Conservation (phyloP, 345 rosid species). For the Pistacia vera region DNA sequence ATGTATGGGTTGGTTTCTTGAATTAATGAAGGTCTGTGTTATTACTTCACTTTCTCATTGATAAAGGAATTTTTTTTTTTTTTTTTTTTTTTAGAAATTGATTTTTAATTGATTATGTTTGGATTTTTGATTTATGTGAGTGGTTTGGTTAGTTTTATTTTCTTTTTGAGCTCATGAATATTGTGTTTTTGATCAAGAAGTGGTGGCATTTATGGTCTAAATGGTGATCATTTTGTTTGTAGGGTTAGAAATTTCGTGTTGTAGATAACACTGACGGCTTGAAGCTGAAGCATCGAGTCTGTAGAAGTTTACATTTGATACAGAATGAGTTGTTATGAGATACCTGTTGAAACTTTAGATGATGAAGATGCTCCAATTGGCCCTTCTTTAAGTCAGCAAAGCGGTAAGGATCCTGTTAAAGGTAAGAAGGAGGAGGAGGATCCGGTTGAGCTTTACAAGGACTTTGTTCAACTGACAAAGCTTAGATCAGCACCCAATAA, state of each 20-base stretch:
- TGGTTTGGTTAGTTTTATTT: not conserved
- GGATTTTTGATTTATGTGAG: not conserved
- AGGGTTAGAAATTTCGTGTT: not conserved
- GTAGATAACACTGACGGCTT: not conserved
- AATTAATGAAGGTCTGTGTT: too few relatives aligned
- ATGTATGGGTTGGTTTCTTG: not conserved
- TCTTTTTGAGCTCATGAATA: not conserved
- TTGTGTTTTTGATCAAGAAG: not conserved
- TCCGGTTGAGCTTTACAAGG: constrained; percentile 41
- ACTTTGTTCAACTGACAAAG: constrained; percentile 52
- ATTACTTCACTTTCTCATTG: too few relatives aligned
- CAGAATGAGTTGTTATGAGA: constrained; percentile 34
- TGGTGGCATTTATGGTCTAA: not conserved
- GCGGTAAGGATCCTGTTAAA: not conserved
- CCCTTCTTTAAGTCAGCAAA: constrained; percentile 12
- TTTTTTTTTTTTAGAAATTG: too few relatives aligned
- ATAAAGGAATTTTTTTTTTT: too few relatives aligned
- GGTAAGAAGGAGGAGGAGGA: too few relatives aligned
- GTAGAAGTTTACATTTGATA: not conserved
- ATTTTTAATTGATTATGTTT: not conserved
- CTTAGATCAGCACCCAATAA: constrained; percentile 53
- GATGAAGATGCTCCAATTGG: constrained; percentile 23
- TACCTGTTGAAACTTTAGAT: constrained; percentile 17
- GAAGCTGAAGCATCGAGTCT: not conserved
- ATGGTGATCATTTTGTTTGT: not conserved